These are phyloP conservation scores for Diaporthe australafricana DNA, from an alignment of 2,329 filamentous ascomycete species.

Conservation along the genomic window DNA sequence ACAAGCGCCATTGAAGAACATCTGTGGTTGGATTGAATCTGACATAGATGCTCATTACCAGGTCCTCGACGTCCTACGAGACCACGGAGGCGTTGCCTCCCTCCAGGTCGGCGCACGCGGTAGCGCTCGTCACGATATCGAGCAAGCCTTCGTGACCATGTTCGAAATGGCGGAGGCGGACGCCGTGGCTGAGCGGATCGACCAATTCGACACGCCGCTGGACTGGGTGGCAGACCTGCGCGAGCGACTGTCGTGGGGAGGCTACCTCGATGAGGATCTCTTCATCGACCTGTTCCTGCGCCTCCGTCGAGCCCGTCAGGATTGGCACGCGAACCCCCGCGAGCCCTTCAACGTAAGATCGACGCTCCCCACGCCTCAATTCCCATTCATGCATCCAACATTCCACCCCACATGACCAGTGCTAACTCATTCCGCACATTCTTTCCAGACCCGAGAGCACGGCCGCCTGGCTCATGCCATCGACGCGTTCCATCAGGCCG, in stretches of 20 bases:
- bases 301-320: background rate
- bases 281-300: slow-evolving; percentile 1
- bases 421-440: background rate
- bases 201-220: background rate
- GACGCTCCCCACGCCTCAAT: rapidly evolving
- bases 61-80: background rate
- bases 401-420: background rate
- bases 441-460: background rate
- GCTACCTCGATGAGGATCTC: background rate
- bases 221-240: background rate
- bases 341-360: slow-evolving; percentile 26
- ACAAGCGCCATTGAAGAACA: background rate
- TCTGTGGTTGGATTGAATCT: background rate
- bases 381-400: background rate
- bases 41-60: background rate
- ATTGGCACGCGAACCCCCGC: background rate
- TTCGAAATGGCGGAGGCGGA: background rate
- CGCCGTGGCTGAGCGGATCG: background rate
- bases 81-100: background rate
- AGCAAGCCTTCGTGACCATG: background rate
- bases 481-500: slow-evolving; percentile 9
- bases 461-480: slow-evolving; percentile 15
- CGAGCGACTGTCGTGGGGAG: background rate
- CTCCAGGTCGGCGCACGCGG: background rate
- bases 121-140: background rate